Evolutionary conservation across 2,329 filamentous ascomycete species (phyloP).

Genomic region (Sordariomycetes sp.): DNA sequence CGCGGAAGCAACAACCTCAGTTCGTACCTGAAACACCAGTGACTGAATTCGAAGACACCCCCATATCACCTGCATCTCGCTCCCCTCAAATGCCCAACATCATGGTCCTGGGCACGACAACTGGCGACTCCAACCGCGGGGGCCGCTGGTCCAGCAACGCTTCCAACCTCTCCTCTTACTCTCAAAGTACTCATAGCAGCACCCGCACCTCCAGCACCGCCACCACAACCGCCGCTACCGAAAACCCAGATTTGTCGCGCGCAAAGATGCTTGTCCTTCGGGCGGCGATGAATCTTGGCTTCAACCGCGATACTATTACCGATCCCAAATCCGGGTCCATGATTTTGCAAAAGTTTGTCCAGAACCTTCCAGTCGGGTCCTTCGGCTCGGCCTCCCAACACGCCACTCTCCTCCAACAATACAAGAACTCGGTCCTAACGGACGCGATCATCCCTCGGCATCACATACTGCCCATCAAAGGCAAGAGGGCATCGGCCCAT

Average conservation of each 20-base stretch:
- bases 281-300: slow-evolving; percentile 79
- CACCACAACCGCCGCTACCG: slow-evolving; percentile 59
- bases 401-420: slow-evolving; percentile 62
- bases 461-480: slow-evolving; percentile 36
- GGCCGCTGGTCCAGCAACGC: slow-evolving; percentile 77
- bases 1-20: slow-evolving; percentile 21
- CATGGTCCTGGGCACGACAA: slow-evolving; percentile 67
- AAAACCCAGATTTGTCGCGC: slow-evolving; percentile 69
- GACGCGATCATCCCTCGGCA: slow-evolving; percentile 50
- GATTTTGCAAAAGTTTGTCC: slow-evolving; percentile 66
- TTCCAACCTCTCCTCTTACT: slow-evolving; percentile 71
- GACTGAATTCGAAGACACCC: slow-evolving; percentile 89
- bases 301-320: slow-evolving; percentile 48
- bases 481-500: slow-evolving; percentile 53
- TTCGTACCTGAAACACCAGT: slow-evolving; percentile 79
- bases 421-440: slow-evolving; percentile 68
- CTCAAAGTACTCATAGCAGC: slow-evolving; percentile 62
- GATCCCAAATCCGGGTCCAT: slow-evolving; percentile 35
- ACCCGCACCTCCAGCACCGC: slow-evolving; percentile 60
- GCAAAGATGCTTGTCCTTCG: slow-evolving; percentile 75
- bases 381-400: slow-evolving; percentile 71
- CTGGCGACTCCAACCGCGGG: slow-evolving; percentile 35
- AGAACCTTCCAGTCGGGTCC: slow-evolving; percentile 63
- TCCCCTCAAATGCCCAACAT: slow-evolving; percentile 76
- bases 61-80: slow-evolving; percentile 71